Evolutionary conservation across 2,329 filamentous ascomycete species (phyloP), one percentile per base, ranked within the genome.

Genomic region (Aspergillus luchuensis): DNA sequence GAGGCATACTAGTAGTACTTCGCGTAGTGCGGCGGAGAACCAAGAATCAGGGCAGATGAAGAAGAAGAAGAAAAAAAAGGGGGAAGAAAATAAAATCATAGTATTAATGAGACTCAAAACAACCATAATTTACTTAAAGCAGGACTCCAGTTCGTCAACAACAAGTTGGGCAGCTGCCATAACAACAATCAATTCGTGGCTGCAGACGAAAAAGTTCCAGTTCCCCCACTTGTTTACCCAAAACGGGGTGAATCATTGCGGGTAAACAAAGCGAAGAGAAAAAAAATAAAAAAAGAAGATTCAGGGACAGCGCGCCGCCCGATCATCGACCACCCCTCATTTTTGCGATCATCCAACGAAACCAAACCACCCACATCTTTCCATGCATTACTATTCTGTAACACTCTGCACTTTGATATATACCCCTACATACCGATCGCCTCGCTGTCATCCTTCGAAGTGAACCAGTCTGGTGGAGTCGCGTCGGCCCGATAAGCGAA

Each of bases 251-350:
- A 56, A 59, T 56, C 59, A 57, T 59, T 59, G 45, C 58, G 55
- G 55, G 61, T 63, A 61, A 63, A 63, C 61, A 63, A 63, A 62
- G 56, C 60, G 30, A 59, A 45, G 33, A 13, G 23, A 36, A 30
- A 53, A 61, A 58, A 62, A 10, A 11, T 17, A 49, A 61, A 58
- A 62, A 10, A 63, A 60, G 57, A 56, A 55, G 36, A 56, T 38
- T 56, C 51, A 56, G 57, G 36, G 53, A 56, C 45, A 52, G 47
- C 28, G 23, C 47, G 25, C 23, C 47, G 47, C 47, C 47, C 47
- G 47, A 50, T 50, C 58, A 50, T 50, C 58, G 57, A 56, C 55
- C 50, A 54, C 56, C 39, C 54, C 39, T 38, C 15, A 54, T 60
- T 48, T 36, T 48, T 36, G 36, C 60, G 45, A 39, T 51, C 45